These are phyloP conservation scores for Nadsonia commutata DNA, from an alignment of 1,139 yeast species.

Conservation along the genomic window DNA sequence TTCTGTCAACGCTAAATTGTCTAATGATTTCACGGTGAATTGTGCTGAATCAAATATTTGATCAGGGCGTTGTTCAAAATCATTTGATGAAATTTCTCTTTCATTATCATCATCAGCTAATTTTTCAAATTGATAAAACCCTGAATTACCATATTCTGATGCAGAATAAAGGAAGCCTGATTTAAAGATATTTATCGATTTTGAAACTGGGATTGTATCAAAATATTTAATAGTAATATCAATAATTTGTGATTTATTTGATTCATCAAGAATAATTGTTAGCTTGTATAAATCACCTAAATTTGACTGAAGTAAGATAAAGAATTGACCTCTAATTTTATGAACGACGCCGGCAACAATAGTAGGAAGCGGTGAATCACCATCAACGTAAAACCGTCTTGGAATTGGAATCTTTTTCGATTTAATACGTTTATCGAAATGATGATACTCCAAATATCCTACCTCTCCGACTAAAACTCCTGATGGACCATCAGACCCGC, in stretches of 20 bases:
- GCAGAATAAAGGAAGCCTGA: slow-evolving; percentile 68
- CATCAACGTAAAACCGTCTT: slow-evolving; percentile 18
- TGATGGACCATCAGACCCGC: slow-evolving; percentile 44
- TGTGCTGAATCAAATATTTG: too few relatives aligned
- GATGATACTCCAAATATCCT: slow-evolving; percentile 32
- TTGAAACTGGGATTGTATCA: slow-evolving; percentile 55
- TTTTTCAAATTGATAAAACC: slow-evolving; percentile 61
- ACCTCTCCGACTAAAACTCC: slow-evolving; percentile 42
- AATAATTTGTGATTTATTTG: slow-evolving; percentile 25
- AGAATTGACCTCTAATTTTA: slow-evolving; percentile 30
- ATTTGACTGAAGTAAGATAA: slow-evolving; percentile 56
- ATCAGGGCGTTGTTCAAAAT: too few relatives aligned
- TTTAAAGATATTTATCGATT: slow-evolving; percentile 44
- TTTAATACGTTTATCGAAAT: slow-evolving; percentile 16
- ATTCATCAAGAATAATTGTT: slow-evolving; percentile 32
- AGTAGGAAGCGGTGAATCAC: slow-evolving; percentile 20
- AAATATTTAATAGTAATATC: slow-evolving; percentile 43
- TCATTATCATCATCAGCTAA: slow-evolving; percentile 44
- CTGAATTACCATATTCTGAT: slow-evolving; percentile 45
- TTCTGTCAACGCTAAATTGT: slow-evolving; percentile 48
- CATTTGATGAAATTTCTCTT: slow-evolving; percentile 10
- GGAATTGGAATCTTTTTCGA: slow-evolving; percentile 39
- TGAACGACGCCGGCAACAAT: slow-evolving; percentile 52
- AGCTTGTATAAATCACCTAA: slow-evolving; percentile 71
- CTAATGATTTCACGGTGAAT: slow-evolving; percentile 22